A percentile compares a stretch with the other conserved stretches of the same genome.
These are phyloP conservation scores for Haplosporangium sp. DNA, from an alignment of 371 early-diverging fungal genomes.

Conservation along the genomic window DNA sequence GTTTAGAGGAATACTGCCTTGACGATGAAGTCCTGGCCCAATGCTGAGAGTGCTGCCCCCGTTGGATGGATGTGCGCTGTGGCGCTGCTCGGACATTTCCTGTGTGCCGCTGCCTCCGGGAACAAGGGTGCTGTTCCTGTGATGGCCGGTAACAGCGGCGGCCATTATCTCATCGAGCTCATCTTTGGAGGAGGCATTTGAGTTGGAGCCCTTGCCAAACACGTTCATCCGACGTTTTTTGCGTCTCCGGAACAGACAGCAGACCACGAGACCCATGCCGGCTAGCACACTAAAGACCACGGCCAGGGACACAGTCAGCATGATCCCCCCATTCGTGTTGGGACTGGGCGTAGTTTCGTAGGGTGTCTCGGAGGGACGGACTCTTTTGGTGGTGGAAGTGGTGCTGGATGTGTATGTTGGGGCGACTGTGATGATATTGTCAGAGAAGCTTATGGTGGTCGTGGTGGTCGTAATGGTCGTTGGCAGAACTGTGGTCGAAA, in stretches of 20 bases:
- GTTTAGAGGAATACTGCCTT: background rate
- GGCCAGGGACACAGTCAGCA: conserved; percentile 38
- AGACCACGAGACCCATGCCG: conserved; percentile 27
- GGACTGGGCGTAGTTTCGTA: background rate
- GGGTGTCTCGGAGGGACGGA: conserved; percentile 14
- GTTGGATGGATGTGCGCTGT: conserved; percentile 4
- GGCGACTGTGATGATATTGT: conserved; percentile 1
- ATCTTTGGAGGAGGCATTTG: background rate
- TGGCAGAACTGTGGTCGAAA: background rate
- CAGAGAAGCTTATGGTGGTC: background rate
- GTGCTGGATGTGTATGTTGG: background rate
- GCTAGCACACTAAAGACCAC: conserved; percentile 42
- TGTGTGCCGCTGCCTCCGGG: background rate
- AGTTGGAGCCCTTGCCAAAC: conserved; percentile 9
- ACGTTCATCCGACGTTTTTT: conserved; percentile 10
- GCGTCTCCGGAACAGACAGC: conserved; percentile 36
- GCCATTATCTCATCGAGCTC: conserved; percentile 2
- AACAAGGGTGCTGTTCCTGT: too few species aligned
- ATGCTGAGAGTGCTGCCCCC: conserved; percentile 26
- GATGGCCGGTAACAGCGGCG: background rate
- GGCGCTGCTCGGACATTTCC: conserved; percentile 38
- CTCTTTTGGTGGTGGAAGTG: background rate
- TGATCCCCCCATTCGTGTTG: conserved; percentile 10
- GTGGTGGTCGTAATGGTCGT: conserved; percentile 8
- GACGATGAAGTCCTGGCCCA: conserved; percentile 1